Percentiles rank a stretch among this genome's conserved stretches.
Conservation (phyloP, 2,329 filamentous ascomycete genomes). For the Ophiostoma pallidulum region DNA sequence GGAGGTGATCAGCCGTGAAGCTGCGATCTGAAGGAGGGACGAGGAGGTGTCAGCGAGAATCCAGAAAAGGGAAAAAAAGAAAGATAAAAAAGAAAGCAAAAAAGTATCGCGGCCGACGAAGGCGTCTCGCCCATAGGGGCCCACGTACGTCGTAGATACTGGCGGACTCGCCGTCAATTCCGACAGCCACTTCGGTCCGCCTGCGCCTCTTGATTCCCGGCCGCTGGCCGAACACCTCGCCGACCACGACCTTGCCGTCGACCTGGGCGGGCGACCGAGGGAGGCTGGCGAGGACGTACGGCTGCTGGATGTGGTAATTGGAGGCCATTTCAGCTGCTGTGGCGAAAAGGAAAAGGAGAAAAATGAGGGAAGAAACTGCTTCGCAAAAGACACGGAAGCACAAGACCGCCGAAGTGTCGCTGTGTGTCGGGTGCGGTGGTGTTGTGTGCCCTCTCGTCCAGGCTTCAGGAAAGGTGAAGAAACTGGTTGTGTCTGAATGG, state of each 20-base stretch:
- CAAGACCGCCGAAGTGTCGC: neutral
- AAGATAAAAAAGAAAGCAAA: too few species aligned
- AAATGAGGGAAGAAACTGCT: neutral
- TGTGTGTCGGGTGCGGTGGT: constrained; percentile 1
- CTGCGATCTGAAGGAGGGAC: constrained; percentile 40
- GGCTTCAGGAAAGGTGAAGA: constrained; percentile 1
- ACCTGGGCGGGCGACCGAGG: constrained; percentile 47
- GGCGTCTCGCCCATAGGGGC: too few species aligned
- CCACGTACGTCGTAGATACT: constrained; percentile 55
- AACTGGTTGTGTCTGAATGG: constrained; percentile 1
- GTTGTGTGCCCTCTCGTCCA: neutral
- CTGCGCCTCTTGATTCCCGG: constrained; percentile 49
- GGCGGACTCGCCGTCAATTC: constrained; percentile 53
- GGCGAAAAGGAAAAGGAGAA: neutral
- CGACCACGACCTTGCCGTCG: constrained; percentile 43
- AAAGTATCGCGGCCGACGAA: too few species aligned
- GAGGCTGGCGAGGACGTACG: constrained; percentile 52
- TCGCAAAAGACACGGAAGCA: neutral
- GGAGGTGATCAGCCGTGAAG: constrained; percentile 53
- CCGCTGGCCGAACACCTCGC: constrained; percentile 52
- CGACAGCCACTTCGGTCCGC: constrained; percentile 53
- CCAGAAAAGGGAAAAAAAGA: too few species aligned
- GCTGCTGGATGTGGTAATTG: constrained; percentile 53
- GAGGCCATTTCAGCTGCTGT: constrained; percentile 38
- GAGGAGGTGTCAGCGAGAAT: neutral